phyloP scores from a whole-genome alignment of 1,139 yeast species.

The Kodamaea ohmeri region DNA sequence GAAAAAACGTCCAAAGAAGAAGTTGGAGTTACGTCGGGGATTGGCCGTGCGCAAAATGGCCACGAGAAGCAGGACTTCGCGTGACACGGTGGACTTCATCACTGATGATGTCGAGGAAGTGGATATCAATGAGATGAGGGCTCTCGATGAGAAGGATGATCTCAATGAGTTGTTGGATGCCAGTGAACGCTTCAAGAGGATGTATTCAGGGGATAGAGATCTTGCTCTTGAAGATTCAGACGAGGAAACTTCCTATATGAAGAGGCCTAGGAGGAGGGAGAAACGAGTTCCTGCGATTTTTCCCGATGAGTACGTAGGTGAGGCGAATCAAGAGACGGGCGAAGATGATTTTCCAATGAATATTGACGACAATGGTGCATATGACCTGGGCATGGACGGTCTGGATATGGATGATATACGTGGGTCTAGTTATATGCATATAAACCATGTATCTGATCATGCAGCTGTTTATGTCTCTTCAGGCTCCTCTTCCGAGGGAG shows the following conservation, averaged over 20 bases:
- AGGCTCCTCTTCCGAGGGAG: constrained; percentile 4
- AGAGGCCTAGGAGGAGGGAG: background rate
- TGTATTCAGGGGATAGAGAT: background rate
- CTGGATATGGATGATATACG: too few relatives aligned
- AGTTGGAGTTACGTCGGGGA: constrained; percentile 31
- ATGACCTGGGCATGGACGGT: too few relatives aligned
- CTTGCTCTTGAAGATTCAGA: background rate
- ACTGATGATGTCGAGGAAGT: constrained; percentile 14
- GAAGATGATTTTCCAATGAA: too few relatives aligned
- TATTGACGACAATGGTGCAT: background rate
- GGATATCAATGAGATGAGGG: constrained; percentile 10
- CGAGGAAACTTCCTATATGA: too few relatives aligned
- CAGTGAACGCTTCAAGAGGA: constrained; percentile 1
- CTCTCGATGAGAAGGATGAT: constrained; percentile 11
- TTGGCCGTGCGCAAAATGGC: constrained; percentile 31
- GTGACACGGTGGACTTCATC: constrained; percentile 8
- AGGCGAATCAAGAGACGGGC: background rate
- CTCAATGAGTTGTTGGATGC: constrained; percentile 4
- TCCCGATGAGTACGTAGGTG: too few relatives aligned
- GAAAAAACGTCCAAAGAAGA: constrained; percentile 3
- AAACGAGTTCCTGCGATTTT: background rate
- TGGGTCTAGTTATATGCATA: too few relatives aligned
- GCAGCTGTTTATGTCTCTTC: constrained; percentile 1
- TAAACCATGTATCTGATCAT: too few relatives aligned
- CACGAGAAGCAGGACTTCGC: background rate